Conservation (phyloP, 164 flowering plant genomes). For the Hamamelis virginiana region DNA sequence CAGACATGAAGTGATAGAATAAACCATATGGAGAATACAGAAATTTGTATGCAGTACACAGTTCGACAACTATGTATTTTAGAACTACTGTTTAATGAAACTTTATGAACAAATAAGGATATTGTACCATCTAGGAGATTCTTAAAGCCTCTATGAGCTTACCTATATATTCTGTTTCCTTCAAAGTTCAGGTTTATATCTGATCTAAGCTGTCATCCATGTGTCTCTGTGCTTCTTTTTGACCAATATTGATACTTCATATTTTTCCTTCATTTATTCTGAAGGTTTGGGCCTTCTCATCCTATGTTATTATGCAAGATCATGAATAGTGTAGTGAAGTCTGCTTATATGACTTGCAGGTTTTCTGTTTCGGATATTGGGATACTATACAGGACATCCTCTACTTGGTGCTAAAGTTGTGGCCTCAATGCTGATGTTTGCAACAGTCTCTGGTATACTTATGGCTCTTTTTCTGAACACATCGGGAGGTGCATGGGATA, state of each 20-base stretch:
- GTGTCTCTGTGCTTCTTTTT: background rate
- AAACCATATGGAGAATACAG: too few relatives aligned
- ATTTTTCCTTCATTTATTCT: background rate
- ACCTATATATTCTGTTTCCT: background rate
- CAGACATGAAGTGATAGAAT: too few relatives aligned
- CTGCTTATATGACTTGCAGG: slow-evolving; percentile 48
- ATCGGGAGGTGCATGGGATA: slow-evolving; percentile 99
- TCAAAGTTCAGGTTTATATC: background rate
- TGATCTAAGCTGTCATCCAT: background rate
- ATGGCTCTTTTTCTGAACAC: slow-evolving; percentile 99
- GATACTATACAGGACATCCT: slow-evolving; percentile 86
- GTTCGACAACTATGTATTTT: too few relatives aligned
- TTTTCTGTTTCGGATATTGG: slow-evolving; percentile 72
- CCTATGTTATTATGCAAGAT: background rate
- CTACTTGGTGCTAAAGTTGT: slow-evolving; percentile 97
- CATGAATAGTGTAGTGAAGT: background rate
- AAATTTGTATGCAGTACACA: too few relatives aligned
- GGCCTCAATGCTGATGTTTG: slow-evolving; percentile 95
- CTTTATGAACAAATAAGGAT: too few relatives aligned
- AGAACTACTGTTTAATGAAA: too few relatives aligned
- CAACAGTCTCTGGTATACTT: slow-evolving; percentile 92
- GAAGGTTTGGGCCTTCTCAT: background rate
- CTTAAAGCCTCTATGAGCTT: background rate
- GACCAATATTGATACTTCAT: background rate
- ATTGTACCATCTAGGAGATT: background rate